phyloP scores from a whole-genome alignment of 257 asterid genomes.

The Capsicum chinense region DNA sequence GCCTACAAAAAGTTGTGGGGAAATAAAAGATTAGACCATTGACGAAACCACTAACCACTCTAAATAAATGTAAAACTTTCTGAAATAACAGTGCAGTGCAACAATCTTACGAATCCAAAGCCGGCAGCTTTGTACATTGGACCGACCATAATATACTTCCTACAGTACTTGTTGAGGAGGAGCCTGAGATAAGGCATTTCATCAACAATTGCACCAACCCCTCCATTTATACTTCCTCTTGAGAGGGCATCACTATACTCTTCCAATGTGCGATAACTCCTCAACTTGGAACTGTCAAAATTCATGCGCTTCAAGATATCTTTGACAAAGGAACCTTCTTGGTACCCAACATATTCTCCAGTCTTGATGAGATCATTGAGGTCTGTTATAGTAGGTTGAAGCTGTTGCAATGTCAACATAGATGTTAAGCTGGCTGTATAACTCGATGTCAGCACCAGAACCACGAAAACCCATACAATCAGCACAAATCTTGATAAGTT shows the following conservation, averaged over 20 bases:
- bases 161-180: conserved; percentile 42
- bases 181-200: conserved; percentile 50
- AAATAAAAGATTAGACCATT: not conserved
- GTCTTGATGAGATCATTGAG: conserved; percentile 42
- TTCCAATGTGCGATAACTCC: conserved; percentile 30
- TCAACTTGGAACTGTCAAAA: conserved; percentile 44
- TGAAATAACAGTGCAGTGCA: not conserved
- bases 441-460: conserved; percentile 51
- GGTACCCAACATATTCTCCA: conserved; percentile 49
- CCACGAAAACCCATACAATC: conserved; percentile 56
- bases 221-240: conserved; percentile 43
- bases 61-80: too few relatives aligned
- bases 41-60: not conserved
- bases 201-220: conserved; percentile 52
- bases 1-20: conserved; percentile 30
- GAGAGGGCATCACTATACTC: conserved; percentile 39
- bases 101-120: conserved; percentile 50
- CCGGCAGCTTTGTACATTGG: conserved; percentile 55
- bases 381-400: conserved; percentile 43
- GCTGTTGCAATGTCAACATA: conserved; percentile 46
- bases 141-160: conserved; percentile 42
- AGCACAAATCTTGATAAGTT: conserved; percentile 46
- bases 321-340: conserved; percentile 54
- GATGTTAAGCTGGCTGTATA: conserved; percentile 60
- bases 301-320: conserved; percentile 35